Base-by-base conservation (phyloP, 2,329 filamentous ascomycete species). In the Fusarium abutilonis region DNA sequence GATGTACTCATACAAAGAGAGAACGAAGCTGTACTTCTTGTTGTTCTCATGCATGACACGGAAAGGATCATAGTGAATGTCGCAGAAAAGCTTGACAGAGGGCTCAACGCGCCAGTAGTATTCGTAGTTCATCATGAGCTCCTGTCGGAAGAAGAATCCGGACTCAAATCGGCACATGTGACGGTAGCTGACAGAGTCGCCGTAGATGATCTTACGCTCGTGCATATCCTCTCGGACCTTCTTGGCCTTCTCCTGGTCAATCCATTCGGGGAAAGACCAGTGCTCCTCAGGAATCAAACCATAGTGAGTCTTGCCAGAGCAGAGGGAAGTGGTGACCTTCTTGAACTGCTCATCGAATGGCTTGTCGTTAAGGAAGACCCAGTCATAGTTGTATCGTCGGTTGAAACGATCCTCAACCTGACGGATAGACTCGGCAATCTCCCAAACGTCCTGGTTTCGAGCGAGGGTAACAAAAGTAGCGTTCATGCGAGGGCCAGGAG, bases 121-220 rank as follows among this genome's bases (percentile, higher is more conserved):
- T 75, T 99, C 95, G 78, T 96, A 99, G 76, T 98, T 93, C 76
- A 91, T 80, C 91, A 99, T 93, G 68, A 97, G 80, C 28, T 87
- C 86, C 76, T 99, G 95, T 60, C 90, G 92, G 87, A 98, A 99
- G 85, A 99, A 99, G 84, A 99, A 99, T 35, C 95, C 95, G 8
- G 94, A 98, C 79, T 99, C 95, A 75, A 97, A 99, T 65, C 95
- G 92, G 79, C 95, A 99, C 95, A 99, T 99, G 83, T 99, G 96
- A 64, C 95, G 89, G 82, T 99, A 99, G 80, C 92, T 96, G 79
- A 96, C 80, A 10, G 93, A 97, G 78, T 98, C 95, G 60, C 95
- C 95, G 75, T 99, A 99, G 78, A 99, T 99, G 77, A 99, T 96
- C 81, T 97, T 96, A 75, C 89, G 88, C 76, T 92, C 86, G 53